Evolutionary conservation across 2,329 filamentous ascomycete species (phyloP).

Genomic region (Uncinocarpus reesii): DNA sequence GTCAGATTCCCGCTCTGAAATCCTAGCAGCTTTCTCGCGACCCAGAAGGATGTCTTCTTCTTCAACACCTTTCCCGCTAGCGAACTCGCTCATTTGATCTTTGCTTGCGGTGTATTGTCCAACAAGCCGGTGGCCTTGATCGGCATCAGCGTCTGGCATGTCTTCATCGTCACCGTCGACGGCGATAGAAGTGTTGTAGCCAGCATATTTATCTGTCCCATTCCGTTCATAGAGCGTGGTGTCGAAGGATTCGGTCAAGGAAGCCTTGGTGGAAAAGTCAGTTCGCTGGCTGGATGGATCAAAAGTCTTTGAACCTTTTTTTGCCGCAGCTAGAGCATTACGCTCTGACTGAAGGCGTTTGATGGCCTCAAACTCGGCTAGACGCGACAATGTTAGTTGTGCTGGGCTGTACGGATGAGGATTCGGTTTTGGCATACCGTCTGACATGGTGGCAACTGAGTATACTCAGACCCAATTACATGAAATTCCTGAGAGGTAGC

Average conservation of each 20-base stretch:
- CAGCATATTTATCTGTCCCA: constrained; percentile 68
- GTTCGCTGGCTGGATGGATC: constrained; percentile 70
- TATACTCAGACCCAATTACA: constrained; percentile 21
- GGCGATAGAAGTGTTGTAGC: constrained; percentile 84
- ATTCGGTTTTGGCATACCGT: constrained; percentile 28
- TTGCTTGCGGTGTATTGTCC: constrained; percentile 93
- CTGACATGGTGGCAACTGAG: constrained; percentile 33
- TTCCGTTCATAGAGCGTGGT: constrained; percentile 75
- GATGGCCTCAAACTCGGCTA: constrained; percentile 76
- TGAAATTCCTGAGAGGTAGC: constrained; percentile 23
- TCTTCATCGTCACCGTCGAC: constrained; percentile 68
- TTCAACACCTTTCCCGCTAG: constrained; percentile 71
- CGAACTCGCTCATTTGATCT: constrained; percentile 88
- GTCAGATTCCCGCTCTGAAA: constrained; percentile 86
- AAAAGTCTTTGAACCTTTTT: constrained; percentile 72
- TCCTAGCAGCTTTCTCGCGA: constrained; percentile 80
- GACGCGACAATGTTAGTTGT: constrained; percentile 20
- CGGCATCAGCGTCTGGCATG: constrained; percentile 63
- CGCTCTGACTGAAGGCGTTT: constrained; percentile 85
- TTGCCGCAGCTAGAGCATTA: constrained; percentile 64
- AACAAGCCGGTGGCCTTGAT: constrained; percentile 66
- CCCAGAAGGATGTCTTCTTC: constrained; percentile 83
- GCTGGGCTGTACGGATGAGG: constrained; percentile 7
- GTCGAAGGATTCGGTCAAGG: constrained; percentile 77
- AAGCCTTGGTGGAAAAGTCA: constrained; percentile 79